Conservation (phyloP, 2,329 filamentous ascomycete species). For the Podosphaera fusca region DNA sequence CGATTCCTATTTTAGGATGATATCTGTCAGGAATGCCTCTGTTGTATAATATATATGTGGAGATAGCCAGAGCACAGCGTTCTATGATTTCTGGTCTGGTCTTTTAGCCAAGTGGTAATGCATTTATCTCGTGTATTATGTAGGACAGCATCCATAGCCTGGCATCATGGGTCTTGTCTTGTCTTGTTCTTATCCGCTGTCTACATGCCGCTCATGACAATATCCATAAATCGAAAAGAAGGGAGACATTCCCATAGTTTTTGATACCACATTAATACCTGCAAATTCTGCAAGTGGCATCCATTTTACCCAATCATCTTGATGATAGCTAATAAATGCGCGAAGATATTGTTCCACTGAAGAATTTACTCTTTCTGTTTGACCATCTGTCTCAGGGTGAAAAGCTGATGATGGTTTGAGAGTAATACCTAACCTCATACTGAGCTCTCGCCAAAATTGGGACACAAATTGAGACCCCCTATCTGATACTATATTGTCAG, state of each 20-base stretch:
- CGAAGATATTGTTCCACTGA: not conserved
- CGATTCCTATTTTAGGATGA: conserved; percentile 2
- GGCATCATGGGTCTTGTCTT: too few relatives aligned
- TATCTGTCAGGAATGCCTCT: too few relatives aligned
- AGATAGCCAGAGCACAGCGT: too few relatives aligned
- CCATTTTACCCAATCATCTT: conserved; percentile 5
- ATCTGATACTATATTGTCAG: conserved; percentile 4
- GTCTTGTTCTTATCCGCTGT: too few relatives aligned
- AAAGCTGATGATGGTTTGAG: conserved; percentile 3
- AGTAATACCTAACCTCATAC: not conserved
- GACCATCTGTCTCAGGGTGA: conserved; percentile 6
- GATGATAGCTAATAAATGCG: conserved; percentile 3
- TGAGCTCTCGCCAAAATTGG: not conserved
- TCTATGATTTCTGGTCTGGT: too few relatives aligned
- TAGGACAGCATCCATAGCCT: too few relatives aligned
- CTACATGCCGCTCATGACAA: too few relatives aligned
- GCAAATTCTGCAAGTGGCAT: conserved; percentile 7
- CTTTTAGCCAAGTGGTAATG: too few relatives aligned
- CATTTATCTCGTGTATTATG: too few relatives aligned
- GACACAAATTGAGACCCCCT: conserved; percentile 4
- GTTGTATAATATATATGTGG: too few relatives aligned
- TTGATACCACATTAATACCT: conserved; percentile 2
- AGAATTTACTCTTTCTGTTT: too few relatives aligned
- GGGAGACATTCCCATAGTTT: conserved; percentile 3
- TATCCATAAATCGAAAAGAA: conserved; percentile 5